Percentiles rank a stretch among this genome's conserved stretches.
These are phyloP conservation scores for Beauveria varroae DNA, from an alignment of 2,329 filamentous ascomycete genomes.

Conservation along the genomic window DNA sequence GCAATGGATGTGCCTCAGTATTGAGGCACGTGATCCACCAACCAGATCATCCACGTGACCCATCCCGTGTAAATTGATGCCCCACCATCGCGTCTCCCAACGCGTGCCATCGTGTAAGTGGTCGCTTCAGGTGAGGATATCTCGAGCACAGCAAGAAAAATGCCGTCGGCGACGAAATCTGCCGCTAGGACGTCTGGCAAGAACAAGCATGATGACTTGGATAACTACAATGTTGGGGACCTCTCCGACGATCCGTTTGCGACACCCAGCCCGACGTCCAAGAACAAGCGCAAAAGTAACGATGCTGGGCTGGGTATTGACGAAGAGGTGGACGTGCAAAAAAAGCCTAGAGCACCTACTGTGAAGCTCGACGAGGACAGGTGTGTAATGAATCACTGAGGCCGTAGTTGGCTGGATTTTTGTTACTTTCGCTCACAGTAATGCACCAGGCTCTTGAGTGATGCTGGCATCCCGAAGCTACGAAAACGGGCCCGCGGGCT, in stretches of 20 bases:
- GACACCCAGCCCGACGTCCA: conserved; percentile 33
- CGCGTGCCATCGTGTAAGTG: conserved; percentile 14
- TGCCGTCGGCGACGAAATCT: conserved; percentile 16
- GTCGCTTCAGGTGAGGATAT: not conserved
- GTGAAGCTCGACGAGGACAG: conserved; percentile 82
- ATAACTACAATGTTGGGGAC: conserved; percentile 65
- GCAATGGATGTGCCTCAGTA: conserved; percentile 24
- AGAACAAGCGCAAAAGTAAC: conserved; percentile 42
- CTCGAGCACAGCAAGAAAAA: not conserved
- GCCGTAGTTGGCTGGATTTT: not conserved
- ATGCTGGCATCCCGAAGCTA: conserved; percentile 75
- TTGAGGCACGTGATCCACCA: conserved; percentile 20
- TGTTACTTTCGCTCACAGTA: not conserved
- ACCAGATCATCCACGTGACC: conserved; percentile 9
- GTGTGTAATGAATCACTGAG: conserved; percentile 30
- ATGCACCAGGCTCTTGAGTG: conserved; percentile 62
- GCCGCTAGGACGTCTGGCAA: not conserved
- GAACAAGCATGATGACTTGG: conserved; percentile 52
- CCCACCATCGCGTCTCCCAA: conserved; percentile 18
- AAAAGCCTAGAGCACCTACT: conserved; percentile 60
- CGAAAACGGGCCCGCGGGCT: conserved; percentile 63
- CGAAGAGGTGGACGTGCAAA: conserved; percentile 75
- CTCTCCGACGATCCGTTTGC: conserved; percentile 40
- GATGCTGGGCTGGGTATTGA: conserved; percentile 67
- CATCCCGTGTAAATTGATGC: conserved; percentile 4